Base-by-base conservation (phyloP, 306 rosid genomes). In the Castanea mollissima region DNA sequence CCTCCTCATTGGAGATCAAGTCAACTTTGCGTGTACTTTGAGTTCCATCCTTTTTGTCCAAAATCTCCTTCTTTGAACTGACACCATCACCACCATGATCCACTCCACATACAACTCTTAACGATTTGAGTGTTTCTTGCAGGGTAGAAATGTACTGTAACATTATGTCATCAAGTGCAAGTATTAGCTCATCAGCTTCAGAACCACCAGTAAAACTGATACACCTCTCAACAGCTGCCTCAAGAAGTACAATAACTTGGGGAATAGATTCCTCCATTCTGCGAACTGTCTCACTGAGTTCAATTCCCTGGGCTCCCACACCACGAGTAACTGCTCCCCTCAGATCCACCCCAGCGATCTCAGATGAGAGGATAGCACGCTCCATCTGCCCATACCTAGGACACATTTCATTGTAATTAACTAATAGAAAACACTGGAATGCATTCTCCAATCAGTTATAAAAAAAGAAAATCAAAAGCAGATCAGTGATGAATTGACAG, bases 261-360 rank as follows among this genome's bases (percentile, higher is more conserved):
- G 99, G 97, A 70, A 96, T 90, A 54, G 98, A 96, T 82, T 96
- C 99, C 90, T 96, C 99, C 99, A 96, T 93, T 90, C 99, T 96
- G 81, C 99, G 94, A 81, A 96, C 99, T 32, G 99, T 91, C 85
- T 96, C 99, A 85, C 99, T 96, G 84, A 96, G 98, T 76, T 96
- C 99, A 85, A 96, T 84, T 76, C 99, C 99, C 81, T 96, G 99
- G 74, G 99, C 98, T 81, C 99, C 99, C 82, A 96, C 88, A 54
- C 98, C 99, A 78, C 99, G 94, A 49, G 97, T 87, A 72, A 96
- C 99, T 75, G 99, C 99, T 88, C 99, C 99, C 82, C 99, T 89
- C 78, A 96, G 92, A 88, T 96, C 99, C 73, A 96, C 87, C 78
- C 89, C 97, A n/a, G 96, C 86, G 75, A 93, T 96, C 87, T 91